Base-by-base conservation (phyloP, 768 basidiomycete species). In the Lactifluus echinatus region DNA sequence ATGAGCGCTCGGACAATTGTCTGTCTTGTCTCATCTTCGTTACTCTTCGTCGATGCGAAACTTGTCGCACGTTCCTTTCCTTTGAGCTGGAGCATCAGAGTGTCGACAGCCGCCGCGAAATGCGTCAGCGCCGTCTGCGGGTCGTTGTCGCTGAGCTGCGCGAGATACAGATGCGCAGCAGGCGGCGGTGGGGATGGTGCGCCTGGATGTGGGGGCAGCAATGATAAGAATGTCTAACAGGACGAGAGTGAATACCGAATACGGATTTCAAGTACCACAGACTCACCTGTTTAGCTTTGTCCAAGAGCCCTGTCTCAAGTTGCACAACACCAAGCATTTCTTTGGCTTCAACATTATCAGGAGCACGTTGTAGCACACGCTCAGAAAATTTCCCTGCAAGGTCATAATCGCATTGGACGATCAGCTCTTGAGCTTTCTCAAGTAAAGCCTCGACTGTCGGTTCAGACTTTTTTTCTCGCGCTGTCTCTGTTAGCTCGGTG, bases 81-180 rank as follows among this genome's bases (percentile, higher is more conserved):
- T 70, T 90, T 89, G 26, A 90, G 75, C 63, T 86, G 85, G 2
- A 69, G 74, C 7, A 73, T 73, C 19, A 91, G 72, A 51, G 88
- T 78, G 64, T 86, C 83, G 50, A 91, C 80, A 10, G 89, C 91
- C n/a, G 84, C 76, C 66, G 85, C 80, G 67, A 91, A 96, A 65
- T 92, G 82, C 39, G 78, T 72, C 19, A 95, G 71, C 2, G 91
- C 89, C 42, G 74, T 67, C 48, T 79, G 78, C 4, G 93, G 89
- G 53, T 93, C 85, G 10, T 84, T 81, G 28, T 89, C 88, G 48
- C 76, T 80, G 17, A 92, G 73, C 67, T 96, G 93, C 0, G 92
- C 93, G 23, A 96, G 85, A 70, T 94, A 93, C 0, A 94, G 76
- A 72, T 93, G 81, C 11, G 88, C 89, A 31, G 90, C 88, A 8